Base-by-base conservation (phyloP, 805 yeast genomes). In the Sugiyamaella valdiviana region DNA sequence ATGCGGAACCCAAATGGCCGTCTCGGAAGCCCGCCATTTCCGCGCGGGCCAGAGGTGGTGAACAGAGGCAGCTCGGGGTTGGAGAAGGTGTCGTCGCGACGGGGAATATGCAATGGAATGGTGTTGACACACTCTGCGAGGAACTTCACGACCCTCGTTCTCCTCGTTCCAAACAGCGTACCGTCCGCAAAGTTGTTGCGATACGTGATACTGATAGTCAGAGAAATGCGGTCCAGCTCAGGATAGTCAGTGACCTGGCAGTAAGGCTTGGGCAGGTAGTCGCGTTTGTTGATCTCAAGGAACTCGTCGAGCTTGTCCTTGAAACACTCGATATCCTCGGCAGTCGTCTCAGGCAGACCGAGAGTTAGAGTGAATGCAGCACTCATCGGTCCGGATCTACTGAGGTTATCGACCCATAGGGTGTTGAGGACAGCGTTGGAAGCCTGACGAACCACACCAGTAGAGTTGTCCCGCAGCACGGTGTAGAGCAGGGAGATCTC, bases 261-360 rank as follows among this genome's bases (percentile, higher is more conserved):
- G 52, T 49, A 63, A 1, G 65, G 60, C 19, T 57, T 59, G 5
- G 71, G 68, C 39, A 47, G 29, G 53, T 50, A 69, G 45, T 68
- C 71, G 24, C 72, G 62, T 15, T 63, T 58, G 51, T 70, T 63
- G 20, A 50, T 59, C 16, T 51, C 57, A 7, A 63, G 49, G 49
- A 68, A 70, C 49, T 58, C 55, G 36, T 52, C 49, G 23, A 68
- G 45, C 3, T 59, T 52, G 10, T 48, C 51, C 36, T 59, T 59
- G 42, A 69, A 56, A 44, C 48, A 58, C 15, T 62, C 68, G 10
- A 70, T 48, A 35, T 67, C 65, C 42, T 62, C 68, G 9, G 53
- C 39, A 1, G 65, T 59, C 2, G 72, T 69, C 29, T 66, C 71
- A 6, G 71, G 71, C 17, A 66, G 48, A 5, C 70, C 71, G 3